phyloP scores from a whole-genome alignment of 345 rosid genomes.

The Brassica carinata region DNA sequence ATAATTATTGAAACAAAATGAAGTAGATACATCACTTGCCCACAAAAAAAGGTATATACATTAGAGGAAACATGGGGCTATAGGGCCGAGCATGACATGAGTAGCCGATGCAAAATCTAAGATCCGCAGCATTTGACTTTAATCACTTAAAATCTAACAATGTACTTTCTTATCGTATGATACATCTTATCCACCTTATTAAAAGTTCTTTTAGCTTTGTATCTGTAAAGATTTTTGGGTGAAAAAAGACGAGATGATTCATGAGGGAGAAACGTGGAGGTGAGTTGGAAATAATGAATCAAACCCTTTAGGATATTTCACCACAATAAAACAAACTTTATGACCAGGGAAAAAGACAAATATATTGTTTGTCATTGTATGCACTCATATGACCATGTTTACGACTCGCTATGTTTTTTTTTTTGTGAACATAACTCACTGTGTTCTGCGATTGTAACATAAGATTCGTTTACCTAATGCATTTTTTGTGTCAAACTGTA shows the following conservation, averaged over 20 bases:
- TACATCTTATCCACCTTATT: slow-evolving; percentile 24
- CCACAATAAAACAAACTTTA: not conserved
- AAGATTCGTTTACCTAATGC: no score
- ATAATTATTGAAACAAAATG: not conserved
- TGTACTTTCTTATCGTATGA: slow-evolving; percentile 26
- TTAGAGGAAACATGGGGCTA: not conserved
- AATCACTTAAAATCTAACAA: slow-evolving; percentile 13
- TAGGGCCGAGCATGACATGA: slow-evolving; percentile 14
- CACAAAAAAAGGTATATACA: not conserved
- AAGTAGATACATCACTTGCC: not conserved
- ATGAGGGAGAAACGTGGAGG: slow-evolving; percentile 19
- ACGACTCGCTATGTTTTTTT: no score
- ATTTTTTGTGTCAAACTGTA: no score
- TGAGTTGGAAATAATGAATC: slow-evolving; percentile 35
- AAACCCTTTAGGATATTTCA: slow-evolving; percentile 8
- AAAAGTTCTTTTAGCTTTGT: slow-evolving; percentile 14
- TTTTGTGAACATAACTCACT: no score
- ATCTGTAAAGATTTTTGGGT: slow-evolving; percentile 28
- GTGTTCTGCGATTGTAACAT: no score
- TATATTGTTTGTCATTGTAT: not conserved
- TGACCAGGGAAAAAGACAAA: not conserved
- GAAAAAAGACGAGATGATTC: slow-evolving; percentile 6
- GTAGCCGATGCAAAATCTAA: slow-evolving; percentile 6
- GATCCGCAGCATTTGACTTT: slow-evolving; percentile 12
- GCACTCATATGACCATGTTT: no score